Evolutionary conservation across 164 flowering plant genomes (phyloP).

Genomic region (Stephania yunnanensis): DNA sequence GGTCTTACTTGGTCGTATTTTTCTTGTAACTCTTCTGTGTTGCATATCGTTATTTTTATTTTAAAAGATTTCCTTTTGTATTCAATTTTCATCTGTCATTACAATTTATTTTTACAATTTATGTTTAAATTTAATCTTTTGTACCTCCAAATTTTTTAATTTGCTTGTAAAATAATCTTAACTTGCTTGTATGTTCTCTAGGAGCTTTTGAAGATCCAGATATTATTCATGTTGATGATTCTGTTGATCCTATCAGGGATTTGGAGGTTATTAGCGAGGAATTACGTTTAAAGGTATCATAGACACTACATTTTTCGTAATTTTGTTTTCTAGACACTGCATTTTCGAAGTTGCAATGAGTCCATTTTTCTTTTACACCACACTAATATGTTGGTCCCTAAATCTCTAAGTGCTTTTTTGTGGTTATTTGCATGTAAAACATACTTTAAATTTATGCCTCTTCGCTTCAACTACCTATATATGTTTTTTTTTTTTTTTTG

Average conservation of each 20-base stretch:
- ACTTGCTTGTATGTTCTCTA: conserved; percentile 18
- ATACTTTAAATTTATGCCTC: background rate
- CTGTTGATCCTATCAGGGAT: conserved; percentile 96
- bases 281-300: conserved; percentile 73
- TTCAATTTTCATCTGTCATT: no score
- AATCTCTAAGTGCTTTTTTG: no score
- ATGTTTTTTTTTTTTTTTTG: background rate
- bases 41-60: no score
- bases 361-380: no score
- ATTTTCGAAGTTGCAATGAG: no score
- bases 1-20: no score
- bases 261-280: conserved; percentile 79
- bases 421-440: no score
- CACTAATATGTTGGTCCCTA: no score
- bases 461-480: background rate
- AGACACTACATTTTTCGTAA: background rate
- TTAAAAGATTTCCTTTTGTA: no score
- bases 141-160: background rate
- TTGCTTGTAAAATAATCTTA: background rate
- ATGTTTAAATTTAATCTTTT: background rate
- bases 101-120: no score
- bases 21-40: no score
- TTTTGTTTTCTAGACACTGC: no score
- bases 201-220: conserved; percentile 99
- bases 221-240: conserved; percentile 90